Conservation (phyloP, 2,329 filamentous ascomycete genomes). For the Penicillium sp. region DNA sequence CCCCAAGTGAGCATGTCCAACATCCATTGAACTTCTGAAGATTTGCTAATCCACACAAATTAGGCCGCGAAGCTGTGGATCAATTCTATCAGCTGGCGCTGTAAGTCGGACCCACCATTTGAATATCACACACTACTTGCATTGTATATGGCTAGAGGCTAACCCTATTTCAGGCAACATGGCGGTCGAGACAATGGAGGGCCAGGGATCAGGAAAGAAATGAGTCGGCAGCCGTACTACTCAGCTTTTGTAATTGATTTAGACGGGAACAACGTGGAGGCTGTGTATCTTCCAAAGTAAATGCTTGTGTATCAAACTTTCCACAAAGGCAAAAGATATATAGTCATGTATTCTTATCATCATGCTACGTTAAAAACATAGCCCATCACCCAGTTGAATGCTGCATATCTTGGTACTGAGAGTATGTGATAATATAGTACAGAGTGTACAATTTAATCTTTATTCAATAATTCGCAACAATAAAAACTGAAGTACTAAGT, state of each 20-base stretch:
- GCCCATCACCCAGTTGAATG: too few relatives aligned
- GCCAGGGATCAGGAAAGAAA: conserved; percentile 4
- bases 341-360: not conserved
- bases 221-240: conserved; percentile 8
- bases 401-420: too few relatives aligned
- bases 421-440: not conserved
- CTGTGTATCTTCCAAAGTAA: conserved; percentile 1
- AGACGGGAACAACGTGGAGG: conserved; percentile 4
- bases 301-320: not conserved
- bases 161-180: not conserved
- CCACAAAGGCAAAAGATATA: too few relatives aligned
- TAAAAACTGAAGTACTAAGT: not conserved
- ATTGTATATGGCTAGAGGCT: not conserved
- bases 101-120: not conserved
- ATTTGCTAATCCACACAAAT: not conserved
- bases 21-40: not conserved
- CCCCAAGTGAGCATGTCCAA: not conserved
- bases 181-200: conserved; percentile 1
- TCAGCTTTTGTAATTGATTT: conserved; percentile 3
- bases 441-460: not conserved
- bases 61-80: conserved; percentile 4
- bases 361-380: not conserved
- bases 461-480: not conserved
- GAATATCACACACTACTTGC: too few relatives aligned
- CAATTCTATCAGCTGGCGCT: conserved; percentile 4